Evolutionary conservation across 352 stramenopile species (phyloP).

Genomic region (Paralagenidium karlingii): DNA sequence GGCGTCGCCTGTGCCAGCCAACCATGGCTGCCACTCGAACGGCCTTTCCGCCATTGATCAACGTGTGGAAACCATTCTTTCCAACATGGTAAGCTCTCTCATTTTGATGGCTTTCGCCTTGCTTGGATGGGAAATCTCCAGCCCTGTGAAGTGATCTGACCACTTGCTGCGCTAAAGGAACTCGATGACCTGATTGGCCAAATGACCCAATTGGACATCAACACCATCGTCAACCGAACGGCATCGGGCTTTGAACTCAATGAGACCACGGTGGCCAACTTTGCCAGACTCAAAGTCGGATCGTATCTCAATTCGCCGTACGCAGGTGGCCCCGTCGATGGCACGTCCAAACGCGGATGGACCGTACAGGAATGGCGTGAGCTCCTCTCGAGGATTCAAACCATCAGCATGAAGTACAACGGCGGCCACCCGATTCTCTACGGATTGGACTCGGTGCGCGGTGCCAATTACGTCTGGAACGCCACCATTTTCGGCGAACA

Average conservation of each 20-base stretch:
- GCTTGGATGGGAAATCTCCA: no score
- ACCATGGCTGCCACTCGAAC: no score
- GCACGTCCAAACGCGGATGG: slow-evolving; percentile 17
- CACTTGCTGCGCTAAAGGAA: no score
- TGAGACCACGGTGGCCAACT: slow-evolving; percentile 35
- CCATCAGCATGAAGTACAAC: slow-evolving; percentile 49
- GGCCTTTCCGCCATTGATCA: no score
- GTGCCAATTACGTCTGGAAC: slow-evolving; percentile 75
- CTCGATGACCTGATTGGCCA: slow-evolving; percentile 49
- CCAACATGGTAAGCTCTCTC: no score
- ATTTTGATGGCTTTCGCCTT: no score
- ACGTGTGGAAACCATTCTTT: no score
- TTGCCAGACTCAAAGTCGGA: slow-evolving; percentile 71
- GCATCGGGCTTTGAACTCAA: slow-evolving; percentile 20
- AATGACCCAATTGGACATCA: slow-evolving; percentile 87
- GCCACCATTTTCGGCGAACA: slow-evolving; percentile 81
- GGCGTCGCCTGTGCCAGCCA: no score
- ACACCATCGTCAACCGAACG: slow-evolving; percentile 57
- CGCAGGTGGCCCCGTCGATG: slow-evolving; percentile 8
- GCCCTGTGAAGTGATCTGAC: no score
- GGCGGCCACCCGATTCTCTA: slow-evolving; percentile 63
- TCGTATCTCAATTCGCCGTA: slow-evolving; percentile 82
- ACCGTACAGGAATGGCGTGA: slow-evolving; percentile 54
- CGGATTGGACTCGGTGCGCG: slow-evolving; percentile 87
- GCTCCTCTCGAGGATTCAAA: slow-evolving; percentile 64